phyloP scores from a whole-genome alignment of 495 filamentous ascomycete genomes.

The Hapsidospora chrysogenum region DNA sequence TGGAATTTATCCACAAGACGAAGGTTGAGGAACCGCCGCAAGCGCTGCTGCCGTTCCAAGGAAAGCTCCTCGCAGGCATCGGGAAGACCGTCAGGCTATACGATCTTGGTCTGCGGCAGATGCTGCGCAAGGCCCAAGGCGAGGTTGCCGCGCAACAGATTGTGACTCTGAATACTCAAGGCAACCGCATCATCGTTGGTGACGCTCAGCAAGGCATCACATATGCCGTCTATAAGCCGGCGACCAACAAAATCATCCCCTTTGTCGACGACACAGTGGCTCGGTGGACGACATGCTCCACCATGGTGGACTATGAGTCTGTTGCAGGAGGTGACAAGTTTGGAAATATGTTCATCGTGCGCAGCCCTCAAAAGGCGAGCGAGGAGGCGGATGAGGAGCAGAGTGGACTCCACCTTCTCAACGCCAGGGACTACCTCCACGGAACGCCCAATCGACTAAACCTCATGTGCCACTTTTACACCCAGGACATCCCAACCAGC shows the following conservation, averaged over 20 bases:
- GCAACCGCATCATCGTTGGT: slow-evolving; percentile 77
- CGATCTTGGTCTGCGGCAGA: slow-evolving; percentile 76
- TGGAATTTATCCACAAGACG: slow-evolving; percentile 95
- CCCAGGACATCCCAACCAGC: slow-evolving; percentile 82
- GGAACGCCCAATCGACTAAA: slow-evolving; percentile 73
- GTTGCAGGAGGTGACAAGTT: slow-evolving; percentile 94
- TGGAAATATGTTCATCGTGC: slow-evolving; percentile 84
- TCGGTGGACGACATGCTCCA: slow-evolving; percentile 71
- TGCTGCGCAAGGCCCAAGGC: slow-evolving; percentile 81
- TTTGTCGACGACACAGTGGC: slow-evolving; percentile 82
- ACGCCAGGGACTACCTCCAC: slow-evolving; percentile 76
- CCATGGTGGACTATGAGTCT: slow-evolving; percentile 97
- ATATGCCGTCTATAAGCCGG: slow-evolving; percentile 84
- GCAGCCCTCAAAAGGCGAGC: slow-evolving; percentile 71
- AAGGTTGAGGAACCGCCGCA: slow-evolving; percentile 75
- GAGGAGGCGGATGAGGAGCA: slow-evolving; percentile 87
- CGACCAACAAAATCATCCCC: slow-evolving; percentile 77
- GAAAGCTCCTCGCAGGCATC: slow-evolving; percentile 68
- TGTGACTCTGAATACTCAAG: slow-evolving; percentile 76
- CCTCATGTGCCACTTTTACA: slow-evolving; percentile 73
- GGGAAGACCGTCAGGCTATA: slow-evolving; percentile 72
- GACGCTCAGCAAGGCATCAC: slow-evolving; percentile 84
- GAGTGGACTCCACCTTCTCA: slow-evolving; percentile 72
- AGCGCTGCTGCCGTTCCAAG: slow-evolving; percentile 83
- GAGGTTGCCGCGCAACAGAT: slow-evolving; percentile 68